Conservation (phyloP, 1,139 yeast species). For the Yamadazyma dendronema region DNA sequence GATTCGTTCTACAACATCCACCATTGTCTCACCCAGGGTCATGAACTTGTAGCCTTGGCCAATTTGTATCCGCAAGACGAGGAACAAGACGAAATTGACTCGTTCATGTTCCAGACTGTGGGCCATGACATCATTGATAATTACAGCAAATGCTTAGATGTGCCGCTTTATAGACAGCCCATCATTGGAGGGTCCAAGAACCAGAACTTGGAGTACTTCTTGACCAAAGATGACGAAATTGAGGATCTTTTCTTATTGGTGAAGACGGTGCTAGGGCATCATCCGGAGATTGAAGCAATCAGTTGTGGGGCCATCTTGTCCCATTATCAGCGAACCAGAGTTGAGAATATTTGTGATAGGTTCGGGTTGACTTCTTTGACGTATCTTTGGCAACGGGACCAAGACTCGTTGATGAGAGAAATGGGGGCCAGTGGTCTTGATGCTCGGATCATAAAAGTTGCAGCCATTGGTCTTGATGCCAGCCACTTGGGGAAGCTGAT, state of each 20-base stretch:
- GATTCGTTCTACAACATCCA: conserved; percentile 89
- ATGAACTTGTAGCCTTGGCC: conserved; percentile 79
- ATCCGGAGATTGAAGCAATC: conserved; percentile 80
- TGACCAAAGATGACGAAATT: conserved; percentile 74
- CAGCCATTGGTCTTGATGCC: conserved; percentile 77
- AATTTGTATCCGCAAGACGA: conserved; percentile 66
- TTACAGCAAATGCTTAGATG: conserved; percentile 68
- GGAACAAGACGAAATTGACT: conserved; percentile 69
- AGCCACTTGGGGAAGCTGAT: conserved; percentile 68
- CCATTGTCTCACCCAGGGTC: conserved; percentile 81
- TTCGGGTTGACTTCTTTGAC: conserved; percentile 68
- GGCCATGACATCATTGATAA: conserved; percentile 76
- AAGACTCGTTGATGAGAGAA: conserved; percentile 72
- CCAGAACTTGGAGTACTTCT: conserved; percentile 64
- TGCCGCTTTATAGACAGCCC: conserved; percentile 74
- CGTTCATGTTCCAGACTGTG: conserved; percentile 98
- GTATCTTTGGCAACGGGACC: conserved; percentile 88
- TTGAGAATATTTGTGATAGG: conserved; percentile 82
- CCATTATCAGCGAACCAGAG: conserved; percentile 88
- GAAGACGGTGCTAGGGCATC: conserved; percentile 39
- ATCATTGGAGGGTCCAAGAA: conserved; percentile 65
- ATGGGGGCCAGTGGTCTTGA: conserved; percentile 74
- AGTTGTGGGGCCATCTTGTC: conserved; percentile 96
- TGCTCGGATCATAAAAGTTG: conserved; percentile 87
- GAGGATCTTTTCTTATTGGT: conserved; percentile 70